These are phyloP conservation scores for Phaeosphaeriaceae sp. DNA, from an alignment of 2,329 filamentous ascomycete species.

Conservation along the genomic window DNA sequence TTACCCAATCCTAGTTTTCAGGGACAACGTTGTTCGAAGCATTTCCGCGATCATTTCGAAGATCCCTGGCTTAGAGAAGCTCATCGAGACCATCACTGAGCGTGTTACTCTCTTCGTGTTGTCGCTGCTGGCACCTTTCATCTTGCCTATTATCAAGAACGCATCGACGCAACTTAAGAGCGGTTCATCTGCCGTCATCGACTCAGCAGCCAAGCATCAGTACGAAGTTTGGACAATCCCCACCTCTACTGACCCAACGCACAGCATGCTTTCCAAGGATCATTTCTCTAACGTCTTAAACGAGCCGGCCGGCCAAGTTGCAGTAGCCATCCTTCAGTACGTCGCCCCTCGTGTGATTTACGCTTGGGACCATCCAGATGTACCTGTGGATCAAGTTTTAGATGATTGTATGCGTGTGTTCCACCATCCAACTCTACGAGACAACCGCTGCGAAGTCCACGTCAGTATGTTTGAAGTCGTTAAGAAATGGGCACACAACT, in stretches of 20 bases:
- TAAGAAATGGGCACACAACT: constrained; percentile 77
- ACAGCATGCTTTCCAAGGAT: constrained; percentile 60
- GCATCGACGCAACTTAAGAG: constrained; percentile 85
- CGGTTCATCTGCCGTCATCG: constrained; percentile 75
- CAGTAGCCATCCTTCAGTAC: constrained; percentile 74
- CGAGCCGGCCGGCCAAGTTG: constrained; percentile 56
- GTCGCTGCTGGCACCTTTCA: constrained; percentile 86
- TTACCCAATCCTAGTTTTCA: constrained; percentile 92
- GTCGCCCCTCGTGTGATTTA: constrained; percentile 86
- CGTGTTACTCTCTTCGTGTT: constrained; percentile 91
- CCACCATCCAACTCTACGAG: constrained; percentile 85
- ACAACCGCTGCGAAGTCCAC: constrained; percentile 79
- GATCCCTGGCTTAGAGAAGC: constrained; percentile 84
- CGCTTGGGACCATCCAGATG: constrained; percentile 87
- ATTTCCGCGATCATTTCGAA: constrained; percentile 88
- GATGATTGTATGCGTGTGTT: constrained; percentile 82
- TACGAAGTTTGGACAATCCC: constrained; percentile 59
- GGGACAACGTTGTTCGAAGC: constrained; percentile 88
- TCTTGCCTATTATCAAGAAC: constrained; percentile 87
- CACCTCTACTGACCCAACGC: constrained; percentile 56
- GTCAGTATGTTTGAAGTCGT: constrained; percentile 88
- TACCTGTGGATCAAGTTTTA: constrained; percentile 82
- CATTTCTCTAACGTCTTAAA: constrained; percentile 60
- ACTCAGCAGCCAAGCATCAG: constrained; percentile 57
- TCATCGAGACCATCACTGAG: constrained; percentile 95